phyloP scores from a whole-genome alignment of 495 filamentous ascomycete genomes.

The Podospora bellae-mahoneyi region DNA sequence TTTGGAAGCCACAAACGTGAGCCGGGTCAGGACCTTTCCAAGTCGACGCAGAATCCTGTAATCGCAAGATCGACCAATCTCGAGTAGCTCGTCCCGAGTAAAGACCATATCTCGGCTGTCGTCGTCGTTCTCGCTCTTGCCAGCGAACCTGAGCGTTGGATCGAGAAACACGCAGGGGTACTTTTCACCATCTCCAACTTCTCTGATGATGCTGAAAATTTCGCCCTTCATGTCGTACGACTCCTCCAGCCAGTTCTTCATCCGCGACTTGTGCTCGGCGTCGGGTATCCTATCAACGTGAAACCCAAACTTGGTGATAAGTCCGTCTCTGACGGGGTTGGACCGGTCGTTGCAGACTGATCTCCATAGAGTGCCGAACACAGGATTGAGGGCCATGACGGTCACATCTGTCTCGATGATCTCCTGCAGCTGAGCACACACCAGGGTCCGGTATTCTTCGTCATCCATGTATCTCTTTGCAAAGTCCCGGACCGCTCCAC shows the following conservation, averaged over 20 bases:
- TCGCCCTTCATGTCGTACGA: slow-evolving; percentile 46
- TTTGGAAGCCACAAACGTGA: slow-evolving; percentile 40
- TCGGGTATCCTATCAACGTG: slow-evolving; percentile 33
- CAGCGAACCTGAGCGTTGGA: slow-evolving; percentile 39
- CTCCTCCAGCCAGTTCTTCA: slow-evolving; percentile 46
- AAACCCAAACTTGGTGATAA: slow-evolving; percentile 38
- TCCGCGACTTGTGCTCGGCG: slow-evolving; percentile 30
- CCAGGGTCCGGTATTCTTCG: slow-evolving; percentile 33
- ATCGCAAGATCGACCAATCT: slow-evolving; percentile 48
- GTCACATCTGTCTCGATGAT: slow-evolving; percentile 41
- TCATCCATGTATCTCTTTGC: slow-evolving; percentile 38
- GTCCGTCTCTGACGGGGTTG: slow-evolving; percentile 37
- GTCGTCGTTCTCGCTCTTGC: slow-evolving; percentile 18
- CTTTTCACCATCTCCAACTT: slow-evolving; percentile 40
- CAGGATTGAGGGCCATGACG: slow-evolving; percentile 45
- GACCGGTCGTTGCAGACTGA: slow-evolving; percentile 44
- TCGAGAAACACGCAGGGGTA: slow-evolving; percentile 53
- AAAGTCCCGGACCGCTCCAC: slow-evolving; percentile 33
- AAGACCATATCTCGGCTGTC: slow-evolving; percentile 29
- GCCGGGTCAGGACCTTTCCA: slow-evolving; percentile 40
- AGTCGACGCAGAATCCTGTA: slow-evolving; percentile 39
- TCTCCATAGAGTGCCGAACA: slow-evolving; percentile 48
- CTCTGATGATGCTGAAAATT: slow-evolving; percentile 40
- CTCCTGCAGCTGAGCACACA: slow-evolving; percentile 32
- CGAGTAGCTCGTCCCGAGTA: slow-evolving; percentile 42